Percentiles rank a stretch among this genome's conserved stretches.
Conservation (phyloP, 345 rosid species). For the Brassica incana region DNA sequence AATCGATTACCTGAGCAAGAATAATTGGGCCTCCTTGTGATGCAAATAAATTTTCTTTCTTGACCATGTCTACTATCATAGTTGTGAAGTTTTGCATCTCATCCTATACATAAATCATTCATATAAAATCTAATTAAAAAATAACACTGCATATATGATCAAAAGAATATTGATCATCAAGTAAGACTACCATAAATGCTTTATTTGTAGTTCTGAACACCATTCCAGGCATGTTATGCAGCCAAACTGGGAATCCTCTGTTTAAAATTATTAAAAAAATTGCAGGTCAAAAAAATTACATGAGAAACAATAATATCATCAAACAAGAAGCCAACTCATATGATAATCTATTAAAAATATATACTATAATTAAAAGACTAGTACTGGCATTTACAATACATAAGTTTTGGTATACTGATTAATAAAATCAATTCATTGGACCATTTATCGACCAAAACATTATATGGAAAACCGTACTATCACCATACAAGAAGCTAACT, state of each 20-base stretch:
- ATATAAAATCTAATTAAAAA: neutral
- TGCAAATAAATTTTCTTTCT: neutral
- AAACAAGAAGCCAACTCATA: neutral
- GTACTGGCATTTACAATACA: no score
- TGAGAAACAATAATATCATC: neutral
- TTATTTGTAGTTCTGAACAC: slow-evolving; percentile 52
- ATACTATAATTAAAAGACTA: no score
- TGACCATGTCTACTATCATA: neutral
- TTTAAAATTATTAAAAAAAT: no score
- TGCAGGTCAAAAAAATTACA: neutral
- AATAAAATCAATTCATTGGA: no score
- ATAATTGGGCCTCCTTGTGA: neutral
- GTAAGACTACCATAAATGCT: neutral
- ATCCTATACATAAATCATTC: slow-evolving; percentile 26
- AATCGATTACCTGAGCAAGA: slow-evolving; percentile 54
- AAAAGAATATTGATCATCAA: neutral
- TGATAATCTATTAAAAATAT: neutral
- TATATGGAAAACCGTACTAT: no score
- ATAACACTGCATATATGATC: neutral
- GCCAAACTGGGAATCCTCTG: slow-evolving; percentile 47
- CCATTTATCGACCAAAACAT: no score
- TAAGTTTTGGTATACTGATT: no score
- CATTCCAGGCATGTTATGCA: slow-evolving; percentile 2
- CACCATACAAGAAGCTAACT: no score
- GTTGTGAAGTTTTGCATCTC: slow-evolving; percentile 76